Percentiles rank a stretch among this genome's conserved stretches.
These are phyloP conservation scores for Globisporangium okanoganense DNA, from an alignment of 352 stramenopile genomes.

Conservation along the genomic window DNA sequence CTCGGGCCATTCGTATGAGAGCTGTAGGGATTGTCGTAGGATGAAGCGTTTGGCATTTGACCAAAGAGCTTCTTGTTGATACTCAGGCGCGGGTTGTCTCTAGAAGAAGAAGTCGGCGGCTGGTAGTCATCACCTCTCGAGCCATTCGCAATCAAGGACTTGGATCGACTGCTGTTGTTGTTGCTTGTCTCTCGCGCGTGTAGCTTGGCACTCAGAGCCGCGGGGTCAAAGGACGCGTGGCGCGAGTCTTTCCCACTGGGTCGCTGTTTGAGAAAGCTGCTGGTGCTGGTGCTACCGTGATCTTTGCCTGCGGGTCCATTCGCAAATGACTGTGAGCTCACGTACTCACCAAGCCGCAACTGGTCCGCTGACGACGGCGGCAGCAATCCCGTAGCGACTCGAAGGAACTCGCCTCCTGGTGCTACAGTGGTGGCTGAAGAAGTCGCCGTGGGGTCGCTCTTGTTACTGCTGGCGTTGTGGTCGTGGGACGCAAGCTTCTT, in stretches of 20 bases:
- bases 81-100: conserved; percentile 13
- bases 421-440: background rate
- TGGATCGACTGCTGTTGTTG: conserved; percentile 11
- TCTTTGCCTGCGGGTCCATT: background rate
- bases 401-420: conserved; percentile 22
- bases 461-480: conserved; percentile 10
- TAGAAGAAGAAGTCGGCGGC: too few species aligned
- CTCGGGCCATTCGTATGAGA: background rate
- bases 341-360: conserved; percentile 21
- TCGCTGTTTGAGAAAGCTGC: background rate
- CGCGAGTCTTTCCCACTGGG: background rate
- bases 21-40: background rate
- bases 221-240: conserved; percentile 22
- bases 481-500: conserved; percentile 50
- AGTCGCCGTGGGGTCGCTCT: background rate
- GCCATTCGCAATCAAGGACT: conserved; percentile 13
- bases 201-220: conserved; percentile 13
- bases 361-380: conserved; percentile 16
- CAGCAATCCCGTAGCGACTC: conserved; percentile 20
- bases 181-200: conserved; percentile 5
- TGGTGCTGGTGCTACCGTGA: conserved; percentile 8
- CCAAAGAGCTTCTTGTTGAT: conserved; percentile 32
- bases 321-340: conserved; percentile 7
- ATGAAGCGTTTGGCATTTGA: background rate
- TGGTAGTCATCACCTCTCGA: background rate